Conservation (phyloP, 2,329 filamentous ascomycete species). For the Paraphaeosphaeria sporulosa region DNA sequence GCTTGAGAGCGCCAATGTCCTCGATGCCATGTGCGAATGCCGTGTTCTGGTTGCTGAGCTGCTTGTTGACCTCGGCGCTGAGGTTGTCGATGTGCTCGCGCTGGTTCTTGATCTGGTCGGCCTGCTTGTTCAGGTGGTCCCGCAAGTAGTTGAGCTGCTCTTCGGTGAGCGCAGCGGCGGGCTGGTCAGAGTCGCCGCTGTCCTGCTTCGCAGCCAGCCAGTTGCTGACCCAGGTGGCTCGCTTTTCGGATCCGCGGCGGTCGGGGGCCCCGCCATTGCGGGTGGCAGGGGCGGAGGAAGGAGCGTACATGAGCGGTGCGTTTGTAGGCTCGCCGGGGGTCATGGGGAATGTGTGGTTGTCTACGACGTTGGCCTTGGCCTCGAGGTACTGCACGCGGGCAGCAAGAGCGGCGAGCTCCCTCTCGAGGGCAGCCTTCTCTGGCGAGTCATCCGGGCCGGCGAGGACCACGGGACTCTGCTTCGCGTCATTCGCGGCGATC, state of each 20-base stretch:
- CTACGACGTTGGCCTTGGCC: slow-evolving; percentile 71
- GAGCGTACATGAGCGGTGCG: slow-evolving; percentile 64
- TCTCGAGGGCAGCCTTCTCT: slow-evolving; percentile 81
- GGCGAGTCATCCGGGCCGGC: slow-evolving; percentile 78
- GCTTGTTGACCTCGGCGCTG: slow-evolving; percentile 83
- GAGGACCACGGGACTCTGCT: slow-evolving; percentile 67
- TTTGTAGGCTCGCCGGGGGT: slow-evolving; percentile 76
- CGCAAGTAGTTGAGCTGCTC: slow-evolving; percentile 85
- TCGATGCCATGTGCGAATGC: slow-evolving; percentile 81
- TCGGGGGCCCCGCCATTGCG: slow-evolving; percentile 42
- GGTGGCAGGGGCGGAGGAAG: slow-evolving; percentile 54
- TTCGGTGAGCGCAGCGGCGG: slow-evolving; percentile 70
- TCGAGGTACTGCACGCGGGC: slow-evolving; percentile 83
- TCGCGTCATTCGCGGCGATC: slow-evolving; percentile 59
- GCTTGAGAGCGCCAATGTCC: slow-evolving; percentile 87
- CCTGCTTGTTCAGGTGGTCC: slow-evolving; percentile 92
- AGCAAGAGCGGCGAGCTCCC: slow-evolving; percentile 80
- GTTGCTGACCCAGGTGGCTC: slow-evolving; percentile 57
- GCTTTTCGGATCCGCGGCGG: slow-evolving; percentile 45
- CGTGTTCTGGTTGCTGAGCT: slow-evolving; percentile 83
- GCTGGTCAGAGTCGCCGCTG: slow-evolving; percentile 54
- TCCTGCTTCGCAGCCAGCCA: slow-evolving; percentile 63
- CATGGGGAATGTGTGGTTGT: slow-evolving; percentile 71
- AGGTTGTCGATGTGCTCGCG: slow-evolving; percentile 85
- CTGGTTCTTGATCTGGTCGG: slow-evolving; percentile 87